phyloP scores from a whole-genome alignment of 495 filamentous ascomycete genomes.

The Umbilicaria muhlenbergii region DNA sequence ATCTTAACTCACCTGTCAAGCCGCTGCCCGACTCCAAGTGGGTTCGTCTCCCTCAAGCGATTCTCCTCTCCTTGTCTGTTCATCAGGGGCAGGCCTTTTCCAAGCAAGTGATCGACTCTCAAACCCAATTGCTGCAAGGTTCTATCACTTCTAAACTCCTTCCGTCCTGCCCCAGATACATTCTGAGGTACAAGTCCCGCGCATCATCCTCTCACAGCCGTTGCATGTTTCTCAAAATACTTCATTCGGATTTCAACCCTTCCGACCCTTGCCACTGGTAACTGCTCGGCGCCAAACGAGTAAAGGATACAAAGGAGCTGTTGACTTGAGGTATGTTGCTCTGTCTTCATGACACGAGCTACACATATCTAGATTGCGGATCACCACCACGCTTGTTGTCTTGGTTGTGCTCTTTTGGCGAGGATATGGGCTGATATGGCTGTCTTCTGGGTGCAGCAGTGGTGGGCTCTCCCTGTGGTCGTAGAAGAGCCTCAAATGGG shows the following conservation, averaged over 20 bases:
- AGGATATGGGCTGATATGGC: slow-evolving; percentile 18
- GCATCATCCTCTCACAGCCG: slow-evolving; percentile 1
- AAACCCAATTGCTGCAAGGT: slow-evolving; percentile 1
- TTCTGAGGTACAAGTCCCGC: not conserved
- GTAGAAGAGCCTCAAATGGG: slow-evolving; percentile 24
- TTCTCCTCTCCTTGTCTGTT: not conserved
- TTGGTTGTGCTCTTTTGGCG: not conserved
- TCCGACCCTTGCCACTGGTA: slow-evolving; percentile 11
- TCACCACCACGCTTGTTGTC: not conserved
- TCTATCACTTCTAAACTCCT: not conserved
- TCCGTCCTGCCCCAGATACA: too few relatives aligned
- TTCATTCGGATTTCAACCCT: slow-evolving; percentile 7
- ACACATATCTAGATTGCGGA: not conserved
- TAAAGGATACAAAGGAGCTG: slow-evolving; percentile 4
- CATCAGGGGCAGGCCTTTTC: slow-evolving; percentile 1
- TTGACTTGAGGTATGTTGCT: slow-evolving; percentile 5
- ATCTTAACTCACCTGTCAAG: slow-evolving; percentile 7
- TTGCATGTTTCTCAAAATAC: slow-evolving; percentile 4
- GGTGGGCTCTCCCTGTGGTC: slow-evolving; percentile 25
- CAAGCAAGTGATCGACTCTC: not conserved
- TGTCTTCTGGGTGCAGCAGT: slow-evolving; percentile 28
- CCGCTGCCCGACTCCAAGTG: not conserved
- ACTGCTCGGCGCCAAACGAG: not conserved
- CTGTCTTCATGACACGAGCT: not conserved
- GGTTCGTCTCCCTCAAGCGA: not conserved